Evolutionary conservation across 2,329 filamentous ascomycete species (phyloP).

Genomic region (Ceratocystiopsis sp.): DNA sequence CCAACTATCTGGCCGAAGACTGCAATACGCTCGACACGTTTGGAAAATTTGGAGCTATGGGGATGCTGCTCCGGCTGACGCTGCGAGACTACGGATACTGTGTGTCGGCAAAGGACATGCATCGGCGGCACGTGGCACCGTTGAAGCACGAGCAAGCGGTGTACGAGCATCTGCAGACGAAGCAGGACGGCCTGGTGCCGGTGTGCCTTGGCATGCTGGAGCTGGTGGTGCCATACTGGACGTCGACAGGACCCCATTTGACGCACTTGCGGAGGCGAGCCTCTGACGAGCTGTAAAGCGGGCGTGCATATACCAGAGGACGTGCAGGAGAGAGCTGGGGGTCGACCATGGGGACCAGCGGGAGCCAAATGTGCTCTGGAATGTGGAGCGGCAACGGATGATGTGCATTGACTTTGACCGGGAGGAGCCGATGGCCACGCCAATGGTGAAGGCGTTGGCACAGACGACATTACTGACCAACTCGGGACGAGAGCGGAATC

Average conservation of each 20-base stretch:
- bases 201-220: not conserved
- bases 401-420: slow-evolving; percentile 2
- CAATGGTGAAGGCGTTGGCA: too few relatives aligned
- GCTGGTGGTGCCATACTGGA: not conserved
- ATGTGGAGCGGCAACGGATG: not conserved
- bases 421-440: too few relatives aligned
- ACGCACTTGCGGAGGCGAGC: not conserved
- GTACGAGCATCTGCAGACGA: not conserved
- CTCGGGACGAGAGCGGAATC: too few relatives aligned
- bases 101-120: not conserved
- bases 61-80: not conserved
- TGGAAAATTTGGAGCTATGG: not conserved
- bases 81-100: not conserved
- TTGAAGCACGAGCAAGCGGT: not conserved
- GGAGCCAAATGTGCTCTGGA: not conserved
- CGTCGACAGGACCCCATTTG: not conserved
- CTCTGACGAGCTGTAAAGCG: too few relatives aligned
- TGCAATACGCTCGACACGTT: not conserved
- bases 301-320: too few relatives aligned
- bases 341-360: not conserved
- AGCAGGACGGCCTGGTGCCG: slow-evolving; percentile 1
- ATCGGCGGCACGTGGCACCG: not conserved
- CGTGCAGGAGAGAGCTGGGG: too few relatives aligned
- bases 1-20: not conserved
- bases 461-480: too few relatives aligned